Percentiles rank a stretch among this genome's conserved stretches.
Conservation (phyloP, 75 land plant genomes). For the Pinus taeda region DNA sequence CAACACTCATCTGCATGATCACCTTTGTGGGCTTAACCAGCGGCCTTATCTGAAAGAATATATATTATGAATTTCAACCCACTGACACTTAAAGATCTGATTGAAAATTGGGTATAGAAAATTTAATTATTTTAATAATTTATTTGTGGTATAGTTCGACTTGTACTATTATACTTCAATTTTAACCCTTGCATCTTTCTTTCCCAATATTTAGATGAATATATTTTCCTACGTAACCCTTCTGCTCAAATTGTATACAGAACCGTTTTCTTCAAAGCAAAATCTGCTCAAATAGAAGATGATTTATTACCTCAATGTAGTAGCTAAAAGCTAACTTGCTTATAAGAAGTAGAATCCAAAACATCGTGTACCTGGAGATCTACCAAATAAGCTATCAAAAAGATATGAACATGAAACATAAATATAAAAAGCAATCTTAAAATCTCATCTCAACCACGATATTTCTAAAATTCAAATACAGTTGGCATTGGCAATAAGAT, state of each 20-base stretch:
- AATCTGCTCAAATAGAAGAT: neutral
- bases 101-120: neutral
- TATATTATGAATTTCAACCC: neutral
- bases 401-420: neutral
- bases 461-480: neutral
- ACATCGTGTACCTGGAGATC: slow-evolving; percentile 66
- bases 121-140: neutral
- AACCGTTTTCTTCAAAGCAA: neutral
- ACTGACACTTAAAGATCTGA: neutral
- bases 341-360: slow-evolving; percentile 69
- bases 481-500: neutral
- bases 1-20: slow-evolving; percentile 63
- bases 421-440: neutral
- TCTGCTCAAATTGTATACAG: neutral
- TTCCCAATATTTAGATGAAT: neutral
- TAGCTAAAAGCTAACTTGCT: slow-evolving; percentile 87
- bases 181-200: neutral
- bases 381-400: neutral
- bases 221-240: neutral
- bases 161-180: neutral
- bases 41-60: slow-evolving; percentile 69
- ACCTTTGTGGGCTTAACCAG: slow-evolving; percentile 81
- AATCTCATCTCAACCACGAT: neutral
- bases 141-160: neutral
- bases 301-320: slow-evolving; percentile 61